Base-by-base conservation (phyloP, 2,329 filamentous ascomycete species). In the Biscogniauxia sp. region DNA sequence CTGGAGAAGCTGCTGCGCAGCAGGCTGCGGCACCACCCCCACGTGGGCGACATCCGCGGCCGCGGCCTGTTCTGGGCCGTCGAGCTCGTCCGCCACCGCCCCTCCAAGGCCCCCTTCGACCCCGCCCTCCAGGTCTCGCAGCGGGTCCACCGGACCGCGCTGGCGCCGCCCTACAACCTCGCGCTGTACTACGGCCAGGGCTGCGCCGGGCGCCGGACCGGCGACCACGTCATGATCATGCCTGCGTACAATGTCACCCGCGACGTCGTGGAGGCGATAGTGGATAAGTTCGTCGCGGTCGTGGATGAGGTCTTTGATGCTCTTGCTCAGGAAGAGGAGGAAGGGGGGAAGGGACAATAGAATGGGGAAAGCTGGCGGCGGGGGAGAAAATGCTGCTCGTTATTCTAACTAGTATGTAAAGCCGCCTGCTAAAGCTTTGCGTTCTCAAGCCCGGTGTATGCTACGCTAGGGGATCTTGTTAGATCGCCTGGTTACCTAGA, bases 11-110 rank as follows among this genome's bases (percentile, higher is more conserved):
- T 68, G 13, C 69, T 81, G n/a, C 56, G 60, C 2, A 59, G 68
- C 23, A 62, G 61, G 1, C 61, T 80, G 3, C 68, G 64, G 4
- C 28, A 49, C 17, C 76, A 78, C 53, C 73, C 74, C 15, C 70
- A 79, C 41, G 77, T 80, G 1, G 78, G 76, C 37, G 66, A 62
- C 58, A 76, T 81, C 51, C 72, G 79, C 1, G 78, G 79, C 4
- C 72, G 75, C 3, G 78, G 78, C 1, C 68, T 81, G 5, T 80
- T 81, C 66, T 80, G 78, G 79, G 76, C 73, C 25, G 64, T 79
- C 20, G 78, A 80, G 64, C 72, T 80, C 20, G 77, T 79, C 3
- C 65, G 67, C 19, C 72, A 79, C 65, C 77, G 74, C 64, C 52
- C 58, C 9, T 73, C 64, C 0, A 70, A 70, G 17, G 53, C 59